Conservation (phyloP, 495 filamentous ascomycete species). For the Hamigera avellanea region DNA sequence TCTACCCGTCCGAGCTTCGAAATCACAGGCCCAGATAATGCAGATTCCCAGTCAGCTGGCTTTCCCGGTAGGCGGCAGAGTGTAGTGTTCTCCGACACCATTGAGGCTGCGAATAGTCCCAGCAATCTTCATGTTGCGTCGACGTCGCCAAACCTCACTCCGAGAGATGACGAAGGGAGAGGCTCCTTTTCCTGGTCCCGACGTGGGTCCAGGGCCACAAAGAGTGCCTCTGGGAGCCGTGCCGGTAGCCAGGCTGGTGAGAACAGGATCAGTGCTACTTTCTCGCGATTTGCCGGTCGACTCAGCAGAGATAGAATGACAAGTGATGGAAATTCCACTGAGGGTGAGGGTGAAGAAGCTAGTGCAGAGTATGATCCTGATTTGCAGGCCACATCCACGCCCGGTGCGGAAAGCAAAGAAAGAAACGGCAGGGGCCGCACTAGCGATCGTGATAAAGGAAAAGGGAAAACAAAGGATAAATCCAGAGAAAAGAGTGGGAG, state of each 20-base stretch:
- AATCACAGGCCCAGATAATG: constrained; percentile 20
- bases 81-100: constrained; percentile 17
- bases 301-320: constrained; percentile 31
- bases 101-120: constrained; percentile 13
- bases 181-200: constrained; percentile 41
- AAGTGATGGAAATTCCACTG: constrained; percentile 16
- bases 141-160: constrained; percentile 32
- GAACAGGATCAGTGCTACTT: constrained; percentile 51
- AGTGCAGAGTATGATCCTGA: constrained; percentile 22
- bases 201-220: constrained; percentile 44
- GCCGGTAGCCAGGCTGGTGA: constrained; percentile 58
- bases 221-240: constrained; percentile 48
- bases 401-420: constrained; percentile 17
- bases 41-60: not conserved
- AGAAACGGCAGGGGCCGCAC: constrained; percentile 17
- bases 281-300: constrained; percentile 51
- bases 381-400: constrained; percentile 3
- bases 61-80: constrained; percentile 12
- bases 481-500: constrained; percentile 33
- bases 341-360: constrained; percentile 18
- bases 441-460: constrained; percentile 12
- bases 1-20: constrained; percentile 32
- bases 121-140: constrained; percentile 27
- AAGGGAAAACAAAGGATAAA: constrained; percentile 27
- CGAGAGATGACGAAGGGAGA: constrained; percentile 39